Conservation (phyloP, 495 filamentous ascomycete genomes). For the Aspergillus hancockii region DNA sequence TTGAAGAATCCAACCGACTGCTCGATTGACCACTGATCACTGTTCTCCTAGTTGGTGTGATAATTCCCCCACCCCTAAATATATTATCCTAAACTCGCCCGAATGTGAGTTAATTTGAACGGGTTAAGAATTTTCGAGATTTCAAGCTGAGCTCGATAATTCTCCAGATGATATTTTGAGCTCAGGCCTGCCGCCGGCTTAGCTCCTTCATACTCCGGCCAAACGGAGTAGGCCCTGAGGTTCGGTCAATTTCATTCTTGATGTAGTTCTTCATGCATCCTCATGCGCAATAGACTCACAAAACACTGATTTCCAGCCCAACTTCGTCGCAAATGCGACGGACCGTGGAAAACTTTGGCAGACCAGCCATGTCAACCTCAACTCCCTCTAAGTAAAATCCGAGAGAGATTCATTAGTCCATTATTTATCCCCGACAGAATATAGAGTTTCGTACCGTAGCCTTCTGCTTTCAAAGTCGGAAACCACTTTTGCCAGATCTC, state of each 20-base stretch:
- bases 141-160: constrained; percentile 23
- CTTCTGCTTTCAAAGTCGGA: constrained; percentile 23
- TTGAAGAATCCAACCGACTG: constrained; percentile 30
- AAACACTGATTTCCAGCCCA: constrained; percentile 23
- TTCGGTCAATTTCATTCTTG: background rate
- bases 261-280: background rate
- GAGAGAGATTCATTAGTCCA: background rate
- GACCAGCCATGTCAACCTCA: constrained; percentile 23
- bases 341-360: constrained; percentile 17
- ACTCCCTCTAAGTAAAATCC: constrained; percentile 21
- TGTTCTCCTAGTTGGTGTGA: constrained; percentile 9
- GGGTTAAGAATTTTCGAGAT: constrained; percentile 17
- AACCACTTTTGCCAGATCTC: constrained; percentile 25
- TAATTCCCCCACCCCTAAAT: no score
- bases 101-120: constrained; percentile 28
- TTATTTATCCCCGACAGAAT: background rate
- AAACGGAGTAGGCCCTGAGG: constrained; percentile 21
- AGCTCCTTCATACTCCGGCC: constrained; percentile 25
- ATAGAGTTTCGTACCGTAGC: constrained; percentile 23
- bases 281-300: constrained; percentile 16
- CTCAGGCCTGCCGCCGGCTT: constrained; percentile 21
- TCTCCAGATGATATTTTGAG: constrained; percentile 19
- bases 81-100: no score
- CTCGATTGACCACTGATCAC: constrained; percentile 29
- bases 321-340: constrained; percentile 24